Evolutionary conservation across 2,329 filamentous ascomycete genomes (phyloP).

Genomic region (Botrytis galanthina): DNA sequence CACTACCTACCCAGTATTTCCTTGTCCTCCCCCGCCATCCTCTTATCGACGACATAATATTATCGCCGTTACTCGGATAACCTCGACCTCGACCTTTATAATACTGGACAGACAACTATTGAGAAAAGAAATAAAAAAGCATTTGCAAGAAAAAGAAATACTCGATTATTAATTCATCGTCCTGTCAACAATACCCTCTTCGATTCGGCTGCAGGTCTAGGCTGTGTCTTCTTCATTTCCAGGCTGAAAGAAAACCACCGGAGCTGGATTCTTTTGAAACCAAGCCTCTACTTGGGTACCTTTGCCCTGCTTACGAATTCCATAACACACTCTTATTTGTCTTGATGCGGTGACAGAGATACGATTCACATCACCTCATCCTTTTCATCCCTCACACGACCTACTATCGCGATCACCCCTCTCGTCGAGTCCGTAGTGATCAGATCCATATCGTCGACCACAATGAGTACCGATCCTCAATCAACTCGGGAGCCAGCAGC

Average conservation of each 20-base stretch:
- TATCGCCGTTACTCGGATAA: slow-evolving; percentile 21
- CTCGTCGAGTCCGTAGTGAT: slow-evolving; percentile 6
- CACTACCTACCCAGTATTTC: slow-evolving; percentile 14
- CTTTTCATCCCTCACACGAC: not conserved
- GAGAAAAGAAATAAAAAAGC: not conserved
- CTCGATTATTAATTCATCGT: not conserved
- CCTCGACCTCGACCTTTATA: slow-evolving; percentile 1
- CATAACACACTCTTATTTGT: not conserved
- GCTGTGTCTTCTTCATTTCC: slow-evolving; percentile 22
- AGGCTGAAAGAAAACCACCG: slow-evolving; percentile 25
- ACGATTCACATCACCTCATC: slow-evolving; percentile 5
- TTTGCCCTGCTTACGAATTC: slow-evolving; percentile 16
- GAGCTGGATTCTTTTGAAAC: slow-evolving; percentile 21
- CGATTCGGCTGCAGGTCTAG: slow-evolving; percentile 26
- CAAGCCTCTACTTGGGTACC: slow-evolving; percentile 31
- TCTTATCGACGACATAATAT: slow-evolving; percentile 29
- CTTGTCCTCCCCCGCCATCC: slow-evolving; percentile 27
- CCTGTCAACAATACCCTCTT: not conserved
- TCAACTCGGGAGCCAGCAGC: slow-evolving; percentile 13
- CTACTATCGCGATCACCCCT: not conserved
- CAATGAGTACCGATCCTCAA: slow-evolving; percentile 1
- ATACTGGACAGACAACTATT: slow-evolving; percentile 10
- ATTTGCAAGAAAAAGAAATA: not conserved
- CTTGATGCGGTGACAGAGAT: slow-evolving; percentile 21
- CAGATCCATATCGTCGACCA: not conserved